Evolutionary conservation across 129 eudicot genomes (phyloP), one percentile per base, ranked within the genome.

Genomic region (Saussurea involucrata): DNA sequence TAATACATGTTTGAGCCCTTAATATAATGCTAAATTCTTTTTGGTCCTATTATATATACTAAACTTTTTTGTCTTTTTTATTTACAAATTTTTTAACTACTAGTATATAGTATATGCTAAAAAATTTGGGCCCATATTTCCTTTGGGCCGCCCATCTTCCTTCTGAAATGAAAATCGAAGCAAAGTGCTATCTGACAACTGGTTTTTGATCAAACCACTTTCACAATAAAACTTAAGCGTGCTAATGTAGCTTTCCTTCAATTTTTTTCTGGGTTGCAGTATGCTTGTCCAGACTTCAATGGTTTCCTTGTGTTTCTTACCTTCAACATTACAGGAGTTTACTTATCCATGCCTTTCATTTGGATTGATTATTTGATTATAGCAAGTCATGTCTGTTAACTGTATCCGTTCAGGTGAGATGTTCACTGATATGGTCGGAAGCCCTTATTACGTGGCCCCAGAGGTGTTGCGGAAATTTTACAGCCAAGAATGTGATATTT

Each of bases 361-460:
- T 66, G 70, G 68, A 18, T 28, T 66, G 70, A 20, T 27, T 63
- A 24, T 63, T 28, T 66, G 70, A 20, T 27, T 63, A 24, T 63
- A 63, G 68, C 27, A 66, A 27, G 9, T 66, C 32, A 31, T 27
- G 40, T 55, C 73, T 74, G 12, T 69, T 66, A 66, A 25, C 70
- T 68, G 49, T 29, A 58, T 60, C 46, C 68, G 33, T 37, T 71
- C 84, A 94, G 98, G 98, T 71, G 98, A 94, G 63, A 91, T 80
- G 82, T 94, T 94, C 68, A 86, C 79, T 27, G 98, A 94, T 72
- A 93, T 94, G 76, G 97, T 91, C 66, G 98, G 98, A 74, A 94
- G 98, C 84, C 98, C 98, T 29, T 94, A 91, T 72, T 94, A 94
- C 36, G 98, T 94, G 61, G 98, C 97, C 36, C 97, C 98, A 8